Evolutionary conservation across 2,329 filamentous ascomycete genomes (phyloP), one percentile per base, ranked within the genome.

Genomic region (Westerdykella sp.): DNA sequence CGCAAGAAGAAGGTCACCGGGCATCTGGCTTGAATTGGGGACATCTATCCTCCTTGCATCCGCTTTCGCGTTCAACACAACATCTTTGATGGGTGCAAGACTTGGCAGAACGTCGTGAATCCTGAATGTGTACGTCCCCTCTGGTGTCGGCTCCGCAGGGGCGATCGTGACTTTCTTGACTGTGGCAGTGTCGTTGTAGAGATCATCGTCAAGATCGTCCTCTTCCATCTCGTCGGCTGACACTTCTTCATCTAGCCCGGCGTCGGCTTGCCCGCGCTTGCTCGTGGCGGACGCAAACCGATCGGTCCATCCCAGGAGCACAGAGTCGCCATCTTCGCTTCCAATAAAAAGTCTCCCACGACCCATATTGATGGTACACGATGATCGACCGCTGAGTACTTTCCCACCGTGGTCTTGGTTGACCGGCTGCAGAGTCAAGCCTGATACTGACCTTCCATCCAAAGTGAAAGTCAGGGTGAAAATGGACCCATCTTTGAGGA

Each of bases 361-460:
- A 4, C 80, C 79, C 3, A 97, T 64, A 41, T 75, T 79, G 18
- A 81, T 80, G 2, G 87, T 76, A 48, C 85, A 89, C 1, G 87
- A 84, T 21, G 83, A 78, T 16, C 76, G 71, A 34, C 77, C 75
- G 39, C 76, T 76, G 45, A 94, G 61, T 9, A 86, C 48, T 23
- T 69, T 63, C 6, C 84, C 84, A 9, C 85, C 84, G 18, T 77
- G 73, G 42, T 86, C 80, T 32, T 70, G 57, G 4, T 78, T 61
- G 5, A 96, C 73, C 32, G 79, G 68, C 49, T 79, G 81, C 41
- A 98, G 69, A n/a, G 77, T 80, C 47, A 98, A 74, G 1, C 88
- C 89, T 21, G 90, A 95, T 2, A 98, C 88, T 2, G 87, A 94
- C 42, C 93, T 80, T 13, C 94, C 93, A 62, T 96, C 90, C 47